phyloP scores from a whole-genome alignment of 208 protist genomes.

The Porcisia deanei region DNA sequence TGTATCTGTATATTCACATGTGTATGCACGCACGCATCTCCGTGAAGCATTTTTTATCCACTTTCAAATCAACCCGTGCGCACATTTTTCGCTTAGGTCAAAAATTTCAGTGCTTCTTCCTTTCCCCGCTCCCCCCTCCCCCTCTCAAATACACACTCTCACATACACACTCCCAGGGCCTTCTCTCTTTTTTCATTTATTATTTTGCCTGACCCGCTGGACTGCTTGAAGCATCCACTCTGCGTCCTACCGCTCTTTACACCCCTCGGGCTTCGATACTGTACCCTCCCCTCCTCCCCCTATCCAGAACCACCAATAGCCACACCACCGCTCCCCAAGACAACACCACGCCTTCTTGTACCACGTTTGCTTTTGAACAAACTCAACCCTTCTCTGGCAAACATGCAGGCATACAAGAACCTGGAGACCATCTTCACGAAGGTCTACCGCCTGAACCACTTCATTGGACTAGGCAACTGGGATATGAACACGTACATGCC shows the following conservation, averaged over 20 bases:
- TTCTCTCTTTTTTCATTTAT: background rate
- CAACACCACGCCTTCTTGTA: conserved; percentile 3
- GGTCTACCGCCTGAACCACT: conserved; percentile 59
- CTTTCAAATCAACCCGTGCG: background rate
- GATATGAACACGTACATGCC: conserved; percentile 85
- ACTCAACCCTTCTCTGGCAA: background rate
- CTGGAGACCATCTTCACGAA: conserved; percentile 62
- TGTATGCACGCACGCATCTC: background rate
- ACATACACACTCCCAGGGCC: background rate
- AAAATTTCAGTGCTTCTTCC: background rate
- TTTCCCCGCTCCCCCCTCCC: background rate
- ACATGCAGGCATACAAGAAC: conserved; percentile 73
- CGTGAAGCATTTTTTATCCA: background rate
- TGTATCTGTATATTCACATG: background rate
- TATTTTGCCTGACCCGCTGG: background rate
- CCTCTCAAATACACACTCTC: background rate
- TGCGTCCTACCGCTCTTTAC: background rate
- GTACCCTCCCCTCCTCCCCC: too few relatives aligned
- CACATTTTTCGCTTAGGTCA: too few relatives aligned
- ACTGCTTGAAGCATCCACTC: too few relatives aligned
- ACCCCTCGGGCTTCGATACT: background rate
- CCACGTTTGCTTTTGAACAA: conserved; percentile 2
- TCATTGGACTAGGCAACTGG: conserved; percentile 59
- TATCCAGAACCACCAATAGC: too few relatives aligned
- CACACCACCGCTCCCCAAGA: conserved; percentile 4